Evolutionary conservation across 1,284 basidiomycete species (phyloP), one percentile per base, ranked within the genome.

Genomic region (Fomes fomentarius): DNA sequence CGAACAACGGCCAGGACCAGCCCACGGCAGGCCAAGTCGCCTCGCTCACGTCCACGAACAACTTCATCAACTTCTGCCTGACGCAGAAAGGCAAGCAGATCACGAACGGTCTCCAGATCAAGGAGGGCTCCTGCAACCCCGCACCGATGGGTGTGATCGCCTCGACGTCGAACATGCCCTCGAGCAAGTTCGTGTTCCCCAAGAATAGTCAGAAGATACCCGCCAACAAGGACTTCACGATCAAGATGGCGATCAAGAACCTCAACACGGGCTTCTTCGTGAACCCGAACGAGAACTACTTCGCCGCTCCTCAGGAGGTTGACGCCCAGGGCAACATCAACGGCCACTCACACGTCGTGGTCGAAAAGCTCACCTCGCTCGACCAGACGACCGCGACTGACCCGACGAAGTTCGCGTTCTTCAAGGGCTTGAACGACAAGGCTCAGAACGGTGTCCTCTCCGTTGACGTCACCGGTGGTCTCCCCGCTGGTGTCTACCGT

Each of bases 271-370:
- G 87, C 57, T 76, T 75, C 74, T 87, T 89, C 69, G 80, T 78
- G 54, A 85, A 84, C 66, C 80, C 84, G 0, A 67, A 83, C 50
- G 65, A 71, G 47, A 85, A 79, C 68, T 89, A 85, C 74, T 87
- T 85, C 64, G 71, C 82, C 47, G 89, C 83, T 22, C 89, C 86
- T 35, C 85, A 89, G 67, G 78, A 82, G 60, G 68, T 87, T 25
- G 77, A 85, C 59, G 64, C 50, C 14, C 50, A 74, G 38, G 87
- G 85, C 44, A 69, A 70, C 41, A 79, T 86, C 59, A 65, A 76
- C 41, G 86, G 85, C 3, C 85, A 89, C 70, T 79, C 81, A 14
- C 87, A 90, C 66, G 74, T 90, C 57, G 80, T 84, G 46, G 75
- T 89, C 61, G 80, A 90, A 71, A 43, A 64, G 56, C 70, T 90